phyloP scores from a whole-genome alignment of 2,329 filamentous ascomycete genomes.

The Lizonia empirigonia region DNA sequence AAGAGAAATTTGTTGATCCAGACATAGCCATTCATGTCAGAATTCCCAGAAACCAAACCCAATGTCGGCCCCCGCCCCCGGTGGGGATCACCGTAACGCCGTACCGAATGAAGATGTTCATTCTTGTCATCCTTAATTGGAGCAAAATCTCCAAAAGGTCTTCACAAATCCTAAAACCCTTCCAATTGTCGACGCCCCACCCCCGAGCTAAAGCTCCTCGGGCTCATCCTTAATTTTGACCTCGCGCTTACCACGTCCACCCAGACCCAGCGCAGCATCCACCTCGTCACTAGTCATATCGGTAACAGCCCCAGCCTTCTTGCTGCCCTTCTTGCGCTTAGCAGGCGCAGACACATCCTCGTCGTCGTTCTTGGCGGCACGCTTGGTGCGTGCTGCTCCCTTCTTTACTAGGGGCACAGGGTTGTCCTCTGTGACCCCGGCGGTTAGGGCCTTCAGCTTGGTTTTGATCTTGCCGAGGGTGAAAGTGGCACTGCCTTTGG shows the following conservation, averaged over 20 bases:
- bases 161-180: no score
- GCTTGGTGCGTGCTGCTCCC: not conserved
- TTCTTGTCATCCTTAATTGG: no score
- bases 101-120: no score
- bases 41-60: not conserved
- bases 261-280: not conserved
- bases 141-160: no score
- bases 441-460: slow-evolving; percentile 28
- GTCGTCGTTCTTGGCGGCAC: not conserved
- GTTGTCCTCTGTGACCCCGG: not conserved
- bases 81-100: no score
- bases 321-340: not conserved
- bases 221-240: not conserved
- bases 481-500: slow-evolving; percentile 27
- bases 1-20: not conserved
- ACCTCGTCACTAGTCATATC: not conserved
- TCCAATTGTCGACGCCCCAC: no score
- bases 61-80: no score
- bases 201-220: not conserved
- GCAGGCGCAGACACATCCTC: not conserved
- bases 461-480: slow-evolving; percentile 39
- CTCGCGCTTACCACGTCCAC: not conserved
- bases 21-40: not conserved
- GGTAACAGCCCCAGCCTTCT: not conserved
- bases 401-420: not conserved